Base-by-base conservation (phyloP, 2,329 filamentous ascomycete species). In the Pyrenochaeta sp. region DNA sequence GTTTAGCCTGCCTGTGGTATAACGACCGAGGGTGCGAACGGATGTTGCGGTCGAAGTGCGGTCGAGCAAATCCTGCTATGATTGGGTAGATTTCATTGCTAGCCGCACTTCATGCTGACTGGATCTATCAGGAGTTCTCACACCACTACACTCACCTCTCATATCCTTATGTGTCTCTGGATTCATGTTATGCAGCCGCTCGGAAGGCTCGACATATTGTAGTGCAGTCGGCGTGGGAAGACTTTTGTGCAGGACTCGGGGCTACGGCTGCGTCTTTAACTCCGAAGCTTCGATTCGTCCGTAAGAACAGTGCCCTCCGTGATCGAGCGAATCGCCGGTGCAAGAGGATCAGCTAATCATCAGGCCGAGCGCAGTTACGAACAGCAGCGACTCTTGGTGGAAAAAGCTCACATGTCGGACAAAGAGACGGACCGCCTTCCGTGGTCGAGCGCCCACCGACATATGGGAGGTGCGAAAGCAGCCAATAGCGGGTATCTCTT, bases 361-460 rank as follows among this genome's bases (percentile, higher is more conserved):
- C n/a, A 36, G 10, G 25, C 27, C 10, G 39, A 34, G 30, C 19
- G 49, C 37, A 53, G 25, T 39, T 30, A 28, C 15, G 24, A 43
- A 25, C 19, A 25, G 12, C n/a, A 30, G 39, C 50, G 46, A 42
- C 49, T 59, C 47, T 13, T 22, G 2, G 8, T 37, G 2, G 3
- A 15, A 12, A 37, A 13, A 37, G 2, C 27, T 22, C 15, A 39
- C 15, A 12, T 46, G 28, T 65, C 62, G 62, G 64, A 62, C 62
- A 49, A 54, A 57, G 42, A 67, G 56, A 60, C 36, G 54, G 36
- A 12, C 62, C 62, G 54, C 54, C 8, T 50, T 62, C 59, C 62
- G 59, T 15, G 2, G 10, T 27, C 13, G 40, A 22, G 24, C 9
- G 22, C 8, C 19, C 5, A 25, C 8, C 24, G 22, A 25, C 39